Base-by-base conservation (phyloP, 1,284 basidiomycete genomes). In the Trichosporon sp. region DNA sequence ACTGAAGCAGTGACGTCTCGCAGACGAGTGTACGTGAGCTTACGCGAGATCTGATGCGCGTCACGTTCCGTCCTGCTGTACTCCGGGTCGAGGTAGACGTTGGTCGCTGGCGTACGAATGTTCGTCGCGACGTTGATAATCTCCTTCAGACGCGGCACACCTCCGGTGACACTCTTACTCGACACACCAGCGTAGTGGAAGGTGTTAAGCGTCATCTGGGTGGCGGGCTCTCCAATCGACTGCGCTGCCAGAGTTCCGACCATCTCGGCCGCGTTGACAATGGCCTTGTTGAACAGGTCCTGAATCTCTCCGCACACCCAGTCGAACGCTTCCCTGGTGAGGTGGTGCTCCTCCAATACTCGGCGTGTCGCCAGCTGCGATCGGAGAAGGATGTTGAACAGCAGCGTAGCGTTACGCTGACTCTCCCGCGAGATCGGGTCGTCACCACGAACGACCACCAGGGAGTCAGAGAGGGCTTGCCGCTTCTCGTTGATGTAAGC, bases 101-200 rank as follows among this genome's bases (percentile, higher is more conserved):
- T 90, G 19, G 97, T 85, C 0, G 93, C 95, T 0, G 96, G 96
- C 0, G 96, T 99, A 82, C 98, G 97, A 85, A 99, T 97, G 78
- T 99, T 95, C 29, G 89, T 91, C 0, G 96, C 95, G 59, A 98
- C 95, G 78, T 99, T 99, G 84, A 99, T 99, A 72, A 99, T 98
- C 80, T 97, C 95, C 83, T 97, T 97, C 67, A 97, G 80, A 82
- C 95, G 92, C 10, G 95, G 95, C 0, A 97, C 95, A 89, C 95
- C 95, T 67, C 97, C 91, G 0, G 95, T 98, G 58, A 97, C 95
- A 82, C 95, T 95, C 83, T 97, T 97, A 77, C 89, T 91, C 27
- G 95, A 95, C 29, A 98, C 95, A 89, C 95, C 95, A 70, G 95
- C 95, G 78, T 96, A 97, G 82, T 98, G 95, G 89, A 97, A 97